A percentile compares a stretch with the other conserved stretches of the same genome.
phyloP scores from a whole-genome alignment of 331 rosid genomes.

The Rosa hybrid region DNA sequence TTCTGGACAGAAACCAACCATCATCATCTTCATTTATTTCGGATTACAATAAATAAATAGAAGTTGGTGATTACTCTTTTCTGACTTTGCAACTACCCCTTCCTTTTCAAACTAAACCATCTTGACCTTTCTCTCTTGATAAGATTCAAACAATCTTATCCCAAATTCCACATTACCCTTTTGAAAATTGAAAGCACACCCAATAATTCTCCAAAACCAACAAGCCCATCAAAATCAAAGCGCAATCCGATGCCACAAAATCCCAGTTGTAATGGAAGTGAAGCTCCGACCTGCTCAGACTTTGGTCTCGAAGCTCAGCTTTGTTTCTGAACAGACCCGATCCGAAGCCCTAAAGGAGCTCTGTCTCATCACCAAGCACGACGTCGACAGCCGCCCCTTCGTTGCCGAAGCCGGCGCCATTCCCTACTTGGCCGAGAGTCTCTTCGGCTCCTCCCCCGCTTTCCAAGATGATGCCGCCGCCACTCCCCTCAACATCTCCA shows the following conservation, averaged over 20 bases:
- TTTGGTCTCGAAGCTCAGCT: conserved; percentile 67
- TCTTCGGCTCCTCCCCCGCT: conserved; percentile 53
- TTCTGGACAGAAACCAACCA: background rate
- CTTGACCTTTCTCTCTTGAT: background rate
- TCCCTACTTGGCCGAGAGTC: conserved; percentile 76
- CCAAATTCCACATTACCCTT: background rate
- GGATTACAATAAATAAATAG: background rate
- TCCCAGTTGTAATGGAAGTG: conserved; percentile 46
- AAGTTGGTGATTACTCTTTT: background rate
- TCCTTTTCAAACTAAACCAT: background rate
- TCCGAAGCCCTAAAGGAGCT: conserved; percentile 63
- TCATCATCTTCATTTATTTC: background rate
- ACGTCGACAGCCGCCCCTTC: conserved; percentile 65
- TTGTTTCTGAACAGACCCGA: conserved; percentile 69
- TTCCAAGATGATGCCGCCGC: conserved; percentile 88
- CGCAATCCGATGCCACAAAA: background rate
- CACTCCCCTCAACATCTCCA: conserved; percentile 78
- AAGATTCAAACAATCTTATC: background rate
- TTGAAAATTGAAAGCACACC: background rate
- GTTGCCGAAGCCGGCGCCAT: conserved; percentile 71
- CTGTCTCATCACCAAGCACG: conserved; percentile 62
- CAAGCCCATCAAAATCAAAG: background rate
- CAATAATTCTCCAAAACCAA: background rate
- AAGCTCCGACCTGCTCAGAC: conserved; percentile 46
- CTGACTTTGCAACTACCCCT: background rate